A percentile compares a stretch with the other conserved stretches of the same genome.
These are phyloP conservation scores for Salvia splendens DNA, from an alignment of 257 asterid species.

Conservation along the genomic window DNA sequence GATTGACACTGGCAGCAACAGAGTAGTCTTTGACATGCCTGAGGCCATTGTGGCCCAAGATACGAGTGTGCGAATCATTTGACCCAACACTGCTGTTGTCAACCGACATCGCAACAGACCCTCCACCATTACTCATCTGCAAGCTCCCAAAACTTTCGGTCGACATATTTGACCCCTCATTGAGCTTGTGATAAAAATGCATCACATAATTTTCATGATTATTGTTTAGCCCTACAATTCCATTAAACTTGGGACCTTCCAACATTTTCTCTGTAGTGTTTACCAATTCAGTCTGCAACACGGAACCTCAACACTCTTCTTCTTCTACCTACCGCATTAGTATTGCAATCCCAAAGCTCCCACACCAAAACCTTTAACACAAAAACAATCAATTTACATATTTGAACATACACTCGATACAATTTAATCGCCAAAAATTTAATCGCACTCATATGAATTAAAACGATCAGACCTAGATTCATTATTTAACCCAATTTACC, in stretches of 20 bases:
- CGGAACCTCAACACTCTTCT: conserved; percentile 31
- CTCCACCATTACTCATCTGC: conserved; percentile 91
- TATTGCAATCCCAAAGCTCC: conserved; percentile 36
- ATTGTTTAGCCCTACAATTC: conserved; percentile 72
- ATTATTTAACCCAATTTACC: neutral
- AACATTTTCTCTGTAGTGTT: conserved; percentile 50
- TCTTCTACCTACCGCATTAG: conserved; percentile 48
- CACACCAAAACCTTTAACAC: neutral
- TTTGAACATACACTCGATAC: neutral
- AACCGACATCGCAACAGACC: conserved; percentile 88
- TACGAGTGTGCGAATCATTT: conserved; percentile 79
- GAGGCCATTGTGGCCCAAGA: conserved; percentile 84
- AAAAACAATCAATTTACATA: neutral
- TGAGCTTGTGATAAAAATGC: conserved; percentile 80
- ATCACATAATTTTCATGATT: conserved; percentile 70
- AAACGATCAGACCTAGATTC: neutral
- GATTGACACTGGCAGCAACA: conserved; percentile 78
- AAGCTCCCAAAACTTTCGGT: conserved; percentile 83
- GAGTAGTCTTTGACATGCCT: conserved; percentile 80
- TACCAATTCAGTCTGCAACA: conserved; percentile 24
- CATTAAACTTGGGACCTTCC: conserved; percentile 80
- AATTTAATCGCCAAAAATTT: neutral
- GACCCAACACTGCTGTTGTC: conserved; percentile 94
- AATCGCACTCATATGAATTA: neutral
- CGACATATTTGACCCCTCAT: conserved; percentile 91